Percentiles rank a stretch among this genome's conserved stretches.
phyloP scores from a whole-genome alignment of 75 land plant genomes.

The Pinus albicaulis region DNA sequence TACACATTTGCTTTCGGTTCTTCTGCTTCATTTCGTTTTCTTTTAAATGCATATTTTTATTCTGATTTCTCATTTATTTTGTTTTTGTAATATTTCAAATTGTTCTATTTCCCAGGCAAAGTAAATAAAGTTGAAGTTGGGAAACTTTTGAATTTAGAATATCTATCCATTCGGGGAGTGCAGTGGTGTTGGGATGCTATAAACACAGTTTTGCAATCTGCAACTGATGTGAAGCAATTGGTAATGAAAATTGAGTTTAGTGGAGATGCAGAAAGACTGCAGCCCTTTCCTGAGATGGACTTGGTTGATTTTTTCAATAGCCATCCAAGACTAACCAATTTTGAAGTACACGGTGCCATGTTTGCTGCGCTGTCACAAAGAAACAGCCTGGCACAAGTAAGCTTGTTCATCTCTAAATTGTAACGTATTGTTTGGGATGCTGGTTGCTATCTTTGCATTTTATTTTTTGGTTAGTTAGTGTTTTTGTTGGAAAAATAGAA shows the following conservation, averaged over 20 bases:
- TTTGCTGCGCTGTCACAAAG: slow-evolving; percentile 82
- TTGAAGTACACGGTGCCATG: slow-evolving; percentile 91
- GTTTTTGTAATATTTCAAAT: background rate
- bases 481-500: background rate
- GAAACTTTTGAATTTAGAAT: slow-evolving; percentile 49
- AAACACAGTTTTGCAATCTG: slow-evolving; percentile 53
- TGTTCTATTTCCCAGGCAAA: slow-evolving; percentile 32
- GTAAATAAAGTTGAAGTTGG: slow-evolving; percentile 62
- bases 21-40: background rate
- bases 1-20: background rate
- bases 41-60: background rate
- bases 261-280: slow-evolving; percentile 52
- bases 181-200: slow-evolving; percentile 89
- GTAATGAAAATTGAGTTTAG: slow-evolving; percentile 83
- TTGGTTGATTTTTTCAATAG: slow-evolving; percentile 71
- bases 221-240: slow-evolving; percentile 66
- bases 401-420: background rate
- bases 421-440: background rate
- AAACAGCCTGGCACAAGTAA: slow-evolving; percentile 63
- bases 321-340: slow-evolving; percentile 61
- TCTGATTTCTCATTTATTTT: background rate
- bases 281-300: slow-evolving; percentile 81
- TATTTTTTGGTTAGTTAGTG: background rate
- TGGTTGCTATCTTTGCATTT: background rate
- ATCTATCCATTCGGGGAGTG: slow-evolving; percentile 60